Percentiles rank a stretch among this genome's conserved stretches.
Conservation (phyloP, 495 filamentous ascomycete species). For the Aspergillus leporis region DNA sequence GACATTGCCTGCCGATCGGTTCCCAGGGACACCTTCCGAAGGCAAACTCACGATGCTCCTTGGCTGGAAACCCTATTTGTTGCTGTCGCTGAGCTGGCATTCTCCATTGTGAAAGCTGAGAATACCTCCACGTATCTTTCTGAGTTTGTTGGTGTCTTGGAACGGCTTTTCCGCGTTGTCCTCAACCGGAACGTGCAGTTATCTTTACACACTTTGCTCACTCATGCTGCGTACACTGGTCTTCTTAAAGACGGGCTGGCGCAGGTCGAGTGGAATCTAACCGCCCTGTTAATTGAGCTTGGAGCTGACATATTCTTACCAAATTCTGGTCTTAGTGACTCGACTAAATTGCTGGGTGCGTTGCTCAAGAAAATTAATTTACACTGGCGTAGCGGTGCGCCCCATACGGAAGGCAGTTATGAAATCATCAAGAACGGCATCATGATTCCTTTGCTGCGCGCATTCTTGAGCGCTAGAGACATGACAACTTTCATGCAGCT, state of each 20-base stretch:
- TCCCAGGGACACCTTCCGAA: conserved; percentile 53
- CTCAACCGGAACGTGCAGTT: conserved; percentile 42
- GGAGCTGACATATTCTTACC: conserved; percentile 70
- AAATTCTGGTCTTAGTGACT: conserved; percentile 47
- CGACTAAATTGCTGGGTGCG: conserved; percentile 40
- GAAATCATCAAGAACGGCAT: conserved; percentile 41
- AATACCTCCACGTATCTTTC: conserved; percentile 28
- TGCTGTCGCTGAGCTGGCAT: conserved; percentile 48
- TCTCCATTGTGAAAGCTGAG: conserved; percentile 40
- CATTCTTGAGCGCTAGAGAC: conserved; percentile 65
- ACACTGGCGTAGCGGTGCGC: conserved; percentile 31
- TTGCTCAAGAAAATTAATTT: conserved; percentile 42
- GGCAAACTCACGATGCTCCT: conserved; percentile 55
- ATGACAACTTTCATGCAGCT: conserved; percentile 63
- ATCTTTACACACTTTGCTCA: conserved; percentile 46
- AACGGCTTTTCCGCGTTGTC: conserved; percentile 45
- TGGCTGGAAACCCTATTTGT: conserved; percentile 72
- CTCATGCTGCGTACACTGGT: conserved; percentile 45
- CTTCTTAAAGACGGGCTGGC: conserved; percentile 37
- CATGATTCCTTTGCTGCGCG: conserved; percentile 59
- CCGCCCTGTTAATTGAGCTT: conserved; percentile 61
- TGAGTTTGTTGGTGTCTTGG: conserved; percentile 39
- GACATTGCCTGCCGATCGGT: conserved; percentile 56
- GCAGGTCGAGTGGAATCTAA: conserved; percentile 59
- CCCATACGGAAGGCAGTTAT: conserved; percentile 22